phyloP scores from a whole-genome alignment of 1,284 basidiomycete genomes.

The Ganoderma multipileum region DNA sequence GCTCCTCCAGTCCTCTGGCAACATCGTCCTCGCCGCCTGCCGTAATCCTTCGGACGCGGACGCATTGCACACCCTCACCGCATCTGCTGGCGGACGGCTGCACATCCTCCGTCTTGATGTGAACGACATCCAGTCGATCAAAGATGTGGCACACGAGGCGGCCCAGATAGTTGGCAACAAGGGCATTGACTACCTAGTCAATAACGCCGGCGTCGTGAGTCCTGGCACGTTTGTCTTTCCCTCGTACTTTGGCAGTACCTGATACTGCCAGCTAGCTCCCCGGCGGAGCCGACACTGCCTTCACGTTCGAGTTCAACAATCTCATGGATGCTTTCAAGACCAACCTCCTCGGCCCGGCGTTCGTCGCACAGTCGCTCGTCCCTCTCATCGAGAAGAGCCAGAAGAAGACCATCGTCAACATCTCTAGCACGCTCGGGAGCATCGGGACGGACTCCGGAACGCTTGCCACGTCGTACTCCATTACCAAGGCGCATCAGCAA shows the following conservation, averaged over 20 bases:
- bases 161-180: constrained; percentile 37
- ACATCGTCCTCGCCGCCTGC: constrained; percentile 48
- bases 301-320: not conserved
- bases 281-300: not conserved
- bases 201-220: constrained; percentile 47
- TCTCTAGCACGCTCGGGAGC: constrained; percentile 42
- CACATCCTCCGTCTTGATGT: constrained; percentile 45
- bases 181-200: constrained; percentile 47
- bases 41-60: constrained; percentile 40
- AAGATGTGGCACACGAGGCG: constrained; percentile 21
- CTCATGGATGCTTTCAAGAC: not conserved
- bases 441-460: constrained; percentile 36
- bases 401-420: constrained; percentile 44
- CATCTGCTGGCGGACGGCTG: constrained; percentile 33
- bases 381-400: constrained; percentile 40
- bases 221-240: constrained; percentile 19
- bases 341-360: not conserved
- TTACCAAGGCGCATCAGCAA: no score
- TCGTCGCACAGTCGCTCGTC: not conserved
- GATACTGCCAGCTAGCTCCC: not conserved
- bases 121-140: constrained; percentile 34
- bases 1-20: constrained; percentile 38
- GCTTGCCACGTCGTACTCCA: constrained; percentile 34
- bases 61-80: constrained; percentile 35
- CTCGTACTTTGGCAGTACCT: constrained; percentile 20